A percentile compares a stretch with the other conserved stretches of the same genome.
Conservation (phyloP, 139 green algal species). For the Zygnema cylindricum region DNA sequence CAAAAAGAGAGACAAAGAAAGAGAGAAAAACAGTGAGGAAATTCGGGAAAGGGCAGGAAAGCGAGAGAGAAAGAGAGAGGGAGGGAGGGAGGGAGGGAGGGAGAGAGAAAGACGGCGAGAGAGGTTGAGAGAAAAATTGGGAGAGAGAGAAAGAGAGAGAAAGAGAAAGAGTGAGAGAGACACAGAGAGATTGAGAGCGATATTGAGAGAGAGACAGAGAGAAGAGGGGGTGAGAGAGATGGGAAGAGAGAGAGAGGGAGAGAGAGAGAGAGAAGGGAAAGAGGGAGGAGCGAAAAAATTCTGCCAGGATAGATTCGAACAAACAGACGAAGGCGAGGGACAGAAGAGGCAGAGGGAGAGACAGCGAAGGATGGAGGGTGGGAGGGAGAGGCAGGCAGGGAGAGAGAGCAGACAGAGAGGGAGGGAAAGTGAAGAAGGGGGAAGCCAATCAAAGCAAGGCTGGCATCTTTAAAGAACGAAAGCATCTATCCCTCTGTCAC, state of each 20-base stretch:
- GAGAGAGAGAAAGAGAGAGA: not conserved
- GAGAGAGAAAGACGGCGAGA: not conserved
- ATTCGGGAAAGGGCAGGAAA: not conserved
- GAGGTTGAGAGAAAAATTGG: not conserved
- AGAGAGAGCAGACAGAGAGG: not conserved
- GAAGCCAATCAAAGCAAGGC: conserved; percentile 75
- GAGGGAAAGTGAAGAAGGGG: conserved; percentile 20
- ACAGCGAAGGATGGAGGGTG: not conserved
- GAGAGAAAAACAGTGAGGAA: not conserved
- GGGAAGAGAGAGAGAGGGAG: conserved; percentile 31
- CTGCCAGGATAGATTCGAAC: not conserved
- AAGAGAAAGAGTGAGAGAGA: conserved; percentile 47
- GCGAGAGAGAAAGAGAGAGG: not conserved
- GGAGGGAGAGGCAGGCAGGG: not conserved
- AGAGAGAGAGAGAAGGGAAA: not conserved
- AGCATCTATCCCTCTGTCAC: conserved; percentile 65
- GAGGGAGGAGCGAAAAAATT: not conserved
- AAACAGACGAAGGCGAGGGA: no score
- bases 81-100: not conserved
- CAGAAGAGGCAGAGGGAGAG: conserved; percentile 5
- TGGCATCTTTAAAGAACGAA: conserved; percentile 97
- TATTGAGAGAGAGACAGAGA: no score
- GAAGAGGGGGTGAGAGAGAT: not conserved
- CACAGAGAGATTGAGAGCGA: no score
- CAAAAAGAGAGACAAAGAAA: no score